Conservation (phyloP, 2,329 filamentous ascomycete genomes). For the Gliomastix tumulicola region DNA sequence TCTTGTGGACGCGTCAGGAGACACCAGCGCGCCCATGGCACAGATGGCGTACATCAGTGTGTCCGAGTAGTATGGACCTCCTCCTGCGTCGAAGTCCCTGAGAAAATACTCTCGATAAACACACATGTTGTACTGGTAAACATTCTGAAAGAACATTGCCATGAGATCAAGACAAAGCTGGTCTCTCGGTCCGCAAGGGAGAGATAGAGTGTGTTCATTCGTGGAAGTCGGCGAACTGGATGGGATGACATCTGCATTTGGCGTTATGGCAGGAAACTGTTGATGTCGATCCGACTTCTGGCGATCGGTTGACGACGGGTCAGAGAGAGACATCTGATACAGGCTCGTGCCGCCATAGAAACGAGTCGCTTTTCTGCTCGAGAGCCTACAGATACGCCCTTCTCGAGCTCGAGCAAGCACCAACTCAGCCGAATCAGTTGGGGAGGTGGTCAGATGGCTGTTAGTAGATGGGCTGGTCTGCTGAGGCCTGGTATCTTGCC, state of each 20-base stretch:
- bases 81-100: constrained; percentile 37
- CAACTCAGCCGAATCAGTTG: too few species aligned
- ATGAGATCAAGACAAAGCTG: constrained; percentile 35
- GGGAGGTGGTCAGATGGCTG: too few species aligned
- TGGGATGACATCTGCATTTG: too few species aligned
- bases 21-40: constrained; percentile 36
- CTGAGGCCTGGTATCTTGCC: constrained; percentile 1
- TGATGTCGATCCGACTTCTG: constrained; percentile 10
- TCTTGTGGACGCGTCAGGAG: constrained; percentile 22
- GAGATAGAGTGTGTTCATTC: too few species aligned
- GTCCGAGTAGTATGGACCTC: constrained; percentile 41
- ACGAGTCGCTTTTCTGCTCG: constrained; percentile 31
- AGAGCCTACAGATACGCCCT: constrained; percentile 28
- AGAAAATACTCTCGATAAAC: constrained; percentile 43
- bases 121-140: constrained; percentile 42
- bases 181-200: constrained; percentile 31
- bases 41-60: constrained; percentile 40
- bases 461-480: neutral
- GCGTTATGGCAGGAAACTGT: too few species aligned
- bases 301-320: too few species aligned
- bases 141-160: constrained; percentile 37
- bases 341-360: constrained; percentile 43
- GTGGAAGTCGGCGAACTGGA: too few species aligned
- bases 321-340: constrained; percentile 32
- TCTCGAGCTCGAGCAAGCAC: constrained; percentile 22